Evolutionary conservation across 2,329 filamentous ascomycete species (phyloP).

Genomic region (Botrytis tulipae): DNA sequence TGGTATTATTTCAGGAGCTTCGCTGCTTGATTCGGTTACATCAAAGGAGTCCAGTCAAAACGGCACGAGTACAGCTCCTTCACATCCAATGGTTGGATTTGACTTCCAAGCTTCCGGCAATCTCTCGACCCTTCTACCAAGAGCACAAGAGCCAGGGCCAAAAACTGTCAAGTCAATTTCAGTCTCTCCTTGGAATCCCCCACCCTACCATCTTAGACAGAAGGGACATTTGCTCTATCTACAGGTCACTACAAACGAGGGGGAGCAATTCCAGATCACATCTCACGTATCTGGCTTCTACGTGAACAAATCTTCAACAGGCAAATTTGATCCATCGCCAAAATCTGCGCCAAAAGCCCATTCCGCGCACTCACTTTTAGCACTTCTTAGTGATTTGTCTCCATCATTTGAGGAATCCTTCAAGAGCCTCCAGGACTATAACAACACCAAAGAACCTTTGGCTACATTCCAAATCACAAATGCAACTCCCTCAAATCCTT

Average conservation of each 20-base stretch:
- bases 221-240: constrained; percentile 92
- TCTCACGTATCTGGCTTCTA: constrained; percentile 93
- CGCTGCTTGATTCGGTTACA: constrained; percentile 76
- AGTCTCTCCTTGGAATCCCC: constrained; percentile 93
- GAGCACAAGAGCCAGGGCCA: constrained; percentile 64
- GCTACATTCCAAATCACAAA: constrained; percentile 96
- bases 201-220: constrained; percentile 85
- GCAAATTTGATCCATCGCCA: constrained; percentile 90
- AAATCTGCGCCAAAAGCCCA: constrained; percentile 74
- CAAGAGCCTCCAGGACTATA: constrained; percentile 75
- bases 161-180: constrained; percentile 90
- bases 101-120: constrained; percentile 70
- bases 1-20: constrained; percentile 80
- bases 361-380: constrained; percentile 81
- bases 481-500: constrained; percentile 86
- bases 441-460: constrained; percentile 80
- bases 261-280: constrained; percentile 92
- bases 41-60: constrained; percentile 40
- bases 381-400: constrained; percentile 74
- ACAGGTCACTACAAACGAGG: constrained; percentile 84
- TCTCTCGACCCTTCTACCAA: constrained; percentile 70
- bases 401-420: constrained; percentile 79
- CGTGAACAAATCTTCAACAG: constrained; percentile 93
- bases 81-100: constrained; percentile 66
- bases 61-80: constrained; percentile 41